Evolutionary conservation across 176 grass and related monocot species (phyloP).

Genomic region (Triticum turgidum): DNA sequence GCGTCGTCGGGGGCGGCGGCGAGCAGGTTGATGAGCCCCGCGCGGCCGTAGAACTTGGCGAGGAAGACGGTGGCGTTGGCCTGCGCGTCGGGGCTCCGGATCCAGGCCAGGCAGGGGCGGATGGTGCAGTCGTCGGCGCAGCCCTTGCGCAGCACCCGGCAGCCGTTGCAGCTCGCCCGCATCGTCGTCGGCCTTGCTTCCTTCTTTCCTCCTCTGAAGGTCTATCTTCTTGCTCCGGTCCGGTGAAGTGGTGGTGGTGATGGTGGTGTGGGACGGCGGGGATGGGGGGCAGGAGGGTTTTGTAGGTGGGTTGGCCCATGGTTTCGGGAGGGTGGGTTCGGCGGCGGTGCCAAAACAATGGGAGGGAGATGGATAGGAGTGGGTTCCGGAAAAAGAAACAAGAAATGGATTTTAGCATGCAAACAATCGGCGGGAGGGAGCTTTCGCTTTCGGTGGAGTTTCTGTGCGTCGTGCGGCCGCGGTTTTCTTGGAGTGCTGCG

Average conservation of each 20-base stretch:
- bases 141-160: slow-evolving; percentile 67
- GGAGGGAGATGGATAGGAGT: neutral
- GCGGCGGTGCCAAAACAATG: slow-evolving; percentile 8
- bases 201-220: neutral
- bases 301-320: slow-evolving; percentile 25
- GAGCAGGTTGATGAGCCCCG: slow-evolving; percentile 64
- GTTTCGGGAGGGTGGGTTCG: slow-evolving; percentile 42
- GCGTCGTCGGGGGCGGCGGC: slow-evolving; percentile 29
- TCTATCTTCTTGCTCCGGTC: too few relatives aligned
- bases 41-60: slow-evolving; percentile 83
- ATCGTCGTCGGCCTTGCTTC: neutral
- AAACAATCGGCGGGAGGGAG: too few relatives aligned
- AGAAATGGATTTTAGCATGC: too few relatives aligned
- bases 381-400: too few relatives aligned
- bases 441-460: too few relatives aligned
- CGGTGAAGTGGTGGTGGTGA: too few relatives aligned
- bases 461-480: too few relatives aligned
- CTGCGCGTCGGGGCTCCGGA: slow-evolving; percentile 54
- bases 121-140: slow-evolving; percentile 63
- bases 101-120: slow-evolving; percentile 65
- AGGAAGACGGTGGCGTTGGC: slow-evolving; percentile 81
- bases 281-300: neutral
- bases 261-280: too few relatives aligned
- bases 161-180: slow-evolving; percentile 74
- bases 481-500: too few relatives aligned